phyloP scores from a whole-genome alignment of 202 grass and related monocot species.

The Elaeis oleifera region DNA sequence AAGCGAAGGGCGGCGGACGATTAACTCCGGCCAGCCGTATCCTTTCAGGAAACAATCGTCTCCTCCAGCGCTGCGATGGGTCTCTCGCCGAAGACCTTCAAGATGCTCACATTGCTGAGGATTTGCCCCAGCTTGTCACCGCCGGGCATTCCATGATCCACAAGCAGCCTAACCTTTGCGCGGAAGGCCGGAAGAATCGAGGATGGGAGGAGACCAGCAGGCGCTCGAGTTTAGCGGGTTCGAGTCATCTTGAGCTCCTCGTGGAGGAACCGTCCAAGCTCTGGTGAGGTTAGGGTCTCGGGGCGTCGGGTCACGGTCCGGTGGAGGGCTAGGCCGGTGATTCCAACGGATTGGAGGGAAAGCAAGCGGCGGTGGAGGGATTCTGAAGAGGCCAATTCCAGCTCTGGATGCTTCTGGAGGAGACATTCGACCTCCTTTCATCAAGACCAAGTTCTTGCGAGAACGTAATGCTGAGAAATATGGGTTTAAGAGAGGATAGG shows the following conservation, averaged over 20 bases:
- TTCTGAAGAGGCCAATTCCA: conserved; percentile 1
- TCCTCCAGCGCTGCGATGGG: conserved; percentile 9
- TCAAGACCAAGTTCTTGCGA: conserved; percentile 9
- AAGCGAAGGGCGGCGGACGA: conserved; percentile 12
- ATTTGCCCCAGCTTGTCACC: conserved; percentile 5
- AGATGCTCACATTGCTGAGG: conserved; percentile 11
- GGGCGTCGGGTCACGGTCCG: conserved; percentile 7
- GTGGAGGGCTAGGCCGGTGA: background rate
- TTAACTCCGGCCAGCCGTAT: conserved; percentile 3
- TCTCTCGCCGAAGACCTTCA: conserved; percentile 19
- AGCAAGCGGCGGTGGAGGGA: conserved; percentile 2
- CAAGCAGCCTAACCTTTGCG: conserved; percentile 1
- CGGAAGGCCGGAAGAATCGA: background rate
- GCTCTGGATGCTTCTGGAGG: conserved; percentile 3
- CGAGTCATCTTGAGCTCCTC: conserved; percentile 4
- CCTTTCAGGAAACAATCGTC: conserved; percentile 15
- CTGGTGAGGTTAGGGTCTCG: conserved; percentile 6
- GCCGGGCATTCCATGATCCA: conserved; percentile 10
- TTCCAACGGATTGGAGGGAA: conserved; percentile 1
- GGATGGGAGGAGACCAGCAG: background rate
- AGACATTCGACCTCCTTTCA: conserved; percentile 7
- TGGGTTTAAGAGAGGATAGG: background rate
- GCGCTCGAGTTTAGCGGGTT: conserved; percentile 10
- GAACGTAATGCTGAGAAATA: background rate
- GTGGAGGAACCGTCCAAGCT: conserved; percentile 5